Conservation (phyloP, 176 grass and related monocot genomes). For the Oryza punctata region DNA sequence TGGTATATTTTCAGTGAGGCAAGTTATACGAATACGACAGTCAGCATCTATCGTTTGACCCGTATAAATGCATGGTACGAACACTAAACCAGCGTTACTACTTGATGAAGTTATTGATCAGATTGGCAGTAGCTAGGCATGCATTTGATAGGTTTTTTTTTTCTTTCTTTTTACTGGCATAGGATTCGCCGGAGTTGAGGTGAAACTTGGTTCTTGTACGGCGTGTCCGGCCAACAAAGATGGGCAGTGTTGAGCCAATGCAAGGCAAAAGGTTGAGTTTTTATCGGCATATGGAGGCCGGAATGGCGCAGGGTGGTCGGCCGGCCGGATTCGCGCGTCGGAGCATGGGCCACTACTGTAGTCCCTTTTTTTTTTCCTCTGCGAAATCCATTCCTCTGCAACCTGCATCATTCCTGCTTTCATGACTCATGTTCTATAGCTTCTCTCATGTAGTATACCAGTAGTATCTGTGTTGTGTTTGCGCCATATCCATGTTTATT, state of each 20-base stretch:
- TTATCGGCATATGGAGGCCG: too few relatives aligned
- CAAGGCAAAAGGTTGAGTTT: too few relatives aligned
- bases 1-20: too few relatives aligned
- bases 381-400: too few relatives aligned
- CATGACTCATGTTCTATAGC: too few relatives aligned
- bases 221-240: neutral
- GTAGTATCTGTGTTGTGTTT: neutral
- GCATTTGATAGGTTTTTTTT: neutral
- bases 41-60: too few relatives aligned
- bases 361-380: neutral
- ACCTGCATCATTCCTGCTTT: too few relatives aligned
- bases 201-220: neutral
- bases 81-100: neutral
- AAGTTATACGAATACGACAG: too few relatives aligned
- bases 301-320: too few relatives aligned
- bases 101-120: neutral
- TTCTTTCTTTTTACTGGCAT: neutral
- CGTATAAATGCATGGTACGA: neutral
- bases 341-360: neutral
- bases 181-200: neutral
- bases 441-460: too few relatives aligned
- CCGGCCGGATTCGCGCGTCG: conserved; percentile 19
- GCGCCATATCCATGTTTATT: neutral
- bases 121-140: neutral
- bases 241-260: neutral